Evolutionary conservation across 805 yeast genomes (phyloP).

Genomic region (Millerago galiae): DNA sequence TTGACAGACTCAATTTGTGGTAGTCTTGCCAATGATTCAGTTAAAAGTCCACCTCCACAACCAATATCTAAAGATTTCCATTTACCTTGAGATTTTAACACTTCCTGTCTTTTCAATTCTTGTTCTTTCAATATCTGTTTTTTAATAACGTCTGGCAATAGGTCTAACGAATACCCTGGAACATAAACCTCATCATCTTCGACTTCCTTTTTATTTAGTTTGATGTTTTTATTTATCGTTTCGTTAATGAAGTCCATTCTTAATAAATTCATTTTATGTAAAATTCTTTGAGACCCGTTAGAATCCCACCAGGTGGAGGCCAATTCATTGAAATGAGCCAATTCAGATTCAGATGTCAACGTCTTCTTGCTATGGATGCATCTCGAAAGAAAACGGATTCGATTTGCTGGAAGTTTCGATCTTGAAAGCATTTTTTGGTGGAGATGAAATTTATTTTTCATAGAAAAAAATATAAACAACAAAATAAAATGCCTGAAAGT

Average conservation of each 20-base stretch:
- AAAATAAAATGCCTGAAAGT: slow-evolving; percentile 31
- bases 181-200: slow-evolving; percentile 51
- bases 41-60: slow-evolving; percentile 95
- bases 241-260: slow-evolving; percentile 81
- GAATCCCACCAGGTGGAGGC: slow-evolving; percentile 99
- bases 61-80: slow-evolving; percentile 78
- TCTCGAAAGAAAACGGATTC: background rate
- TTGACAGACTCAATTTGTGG: slow-evolving; percentile 53
- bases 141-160: slow-evolving; percentile 56
- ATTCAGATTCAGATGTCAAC: slow-evolving; percentile 53
- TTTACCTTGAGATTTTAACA: slow-evolving; percentile 23
- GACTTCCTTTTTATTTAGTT: slow-evolving; percentile 16
- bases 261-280: slow-evolving; percentile 89
- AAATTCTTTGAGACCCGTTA: slow-evolving; percentile 84
- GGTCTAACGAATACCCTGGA: slow-evolving; percentile 69
- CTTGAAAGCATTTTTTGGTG: background rate
- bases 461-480: background rate
- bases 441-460: too few relatives aligned
- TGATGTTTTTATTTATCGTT: slow-evolving; percentile 35
- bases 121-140: slow-evolving; percentile 43
- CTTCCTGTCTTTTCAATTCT: slow-evolving; percentile 35
- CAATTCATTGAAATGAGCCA: slow-evolving; percentile 73
- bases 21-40: slow-evolving; percentile 82
- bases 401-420: background rate
- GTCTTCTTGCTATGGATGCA: slow-evolving; percentile 13